Conservation (phyloP, 2,329 filamentous ascomycete species). For the Laburnicola sp. region DNA sequence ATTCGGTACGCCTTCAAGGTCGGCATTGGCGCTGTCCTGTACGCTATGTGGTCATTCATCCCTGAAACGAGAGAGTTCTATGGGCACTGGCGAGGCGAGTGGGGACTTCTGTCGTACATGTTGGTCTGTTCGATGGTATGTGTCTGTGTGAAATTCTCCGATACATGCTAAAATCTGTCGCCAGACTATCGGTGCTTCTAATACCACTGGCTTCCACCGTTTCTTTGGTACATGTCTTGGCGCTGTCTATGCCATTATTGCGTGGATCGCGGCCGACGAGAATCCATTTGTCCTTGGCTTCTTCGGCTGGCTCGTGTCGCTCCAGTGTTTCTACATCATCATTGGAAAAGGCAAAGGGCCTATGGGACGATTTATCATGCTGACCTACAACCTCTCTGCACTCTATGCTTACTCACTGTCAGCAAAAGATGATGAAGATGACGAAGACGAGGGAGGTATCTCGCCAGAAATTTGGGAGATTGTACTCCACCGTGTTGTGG, state of each 20-base stretch:
- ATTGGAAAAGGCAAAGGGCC: slow-evolving; percentile 81
- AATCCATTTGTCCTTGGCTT: slow-evolving; percentile 76
- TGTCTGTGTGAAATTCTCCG: background rate
- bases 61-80: slow-evolving; percentile 77
- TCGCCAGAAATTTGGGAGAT: slow-evolving; percentile 87
- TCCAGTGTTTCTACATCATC: slow-evolving; percentile 88
- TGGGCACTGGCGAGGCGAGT: slow-evolving; percentile 88
- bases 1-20: slow-evolving; percentile 88
- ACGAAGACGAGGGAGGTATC: slow-evolving; percentile 80
- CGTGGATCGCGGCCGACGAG: slow-evolving; percentile 76
- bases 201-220: slow-evolving; percentile 85
- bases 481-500: slow-evolving; percentile 80
- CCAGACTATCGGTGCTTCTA: slow-evolving; percentile 86
- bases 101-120: slow-evolving; percentile 95
- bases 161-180: background rate
- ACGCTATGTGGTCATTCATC: slow-evolving; percentile 87
- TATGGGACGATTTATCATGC: slow-evolving; percentile 87
- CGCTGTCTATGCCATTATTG: slow-evolving; percentile 70
- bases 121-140: slow-evolving; percentile 84
- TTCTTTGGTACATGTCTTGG: slow-evolving; percentile 86
- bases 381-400: slow-evolving; percentile 94
- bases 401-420: slow-evolving; percentile 92
- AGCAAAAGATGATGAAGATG: slow-evolving; percentile 75
- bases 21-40: slow-evolving; percentile 83
- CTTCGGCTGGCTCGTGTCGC: slow-evolving; percentile 77